Base-by-base conservation (phyloP, 164 flowering plant genomes). In the Buxus sempervirens region DNA sequence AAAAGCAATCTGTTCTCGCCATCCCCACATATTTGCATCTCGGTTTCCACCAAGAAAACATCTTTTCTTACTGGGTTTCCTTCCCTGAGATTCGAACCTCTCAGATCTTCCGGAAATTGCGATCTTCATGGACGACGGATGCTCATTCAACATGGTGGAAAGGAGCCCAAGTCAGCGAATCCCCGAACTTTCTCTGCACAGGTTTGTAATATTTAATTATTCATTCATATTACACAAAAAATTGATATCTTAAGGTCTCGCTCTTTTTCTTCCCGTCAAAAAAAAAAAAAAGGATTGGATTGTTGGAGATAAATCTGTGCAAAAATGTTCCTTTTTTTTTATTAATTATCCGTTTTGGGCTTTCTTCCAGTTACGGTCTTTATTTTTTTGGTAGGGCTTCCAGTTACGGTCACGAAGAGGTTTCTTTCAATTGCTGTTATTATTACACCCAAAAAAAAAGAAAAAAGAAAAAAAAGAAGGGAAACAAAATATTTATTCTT, bases 111-210 rank as follows among this genome's bases (percentile, higher is more conserved):
- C 12, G 58, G 62, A 9, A 20, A 42, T 2, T 69, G 75, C 57
- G 78, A 75, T 19, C 74, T 81, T 56, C 57, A 70, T 68, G 85
- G 88, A 9, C 26, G 25, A 22, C 63, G 64, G 22, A 24, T 75
- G 27, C 63, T 63, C 67, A 41, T 68, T 26, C 71, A 56, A 56
- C 54, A 69, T 26, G 27, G 58, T 18, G 59, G 49, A 49, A 42
- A 28, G 26, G 21, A 48, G 41, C 67, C 63, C 70, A 63, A 19
- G 41, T 75, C 61, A 53, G 64, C 62, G 25, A 61, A 14, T 27
- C 53, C 49, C 42, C 72, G 55, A 56, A 42, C 66, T 54, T 57
- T 71, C 4, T 60, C 58, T 36, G 53, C 70, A 1, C 82, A 77
- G 84, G 84, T 82, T 8, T 73, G 71, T 67, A 5, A 45, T 41